Conservation (phyloP, 1,284 basidiomycete genomes). For the Pseudozyma sp. region DNA sequence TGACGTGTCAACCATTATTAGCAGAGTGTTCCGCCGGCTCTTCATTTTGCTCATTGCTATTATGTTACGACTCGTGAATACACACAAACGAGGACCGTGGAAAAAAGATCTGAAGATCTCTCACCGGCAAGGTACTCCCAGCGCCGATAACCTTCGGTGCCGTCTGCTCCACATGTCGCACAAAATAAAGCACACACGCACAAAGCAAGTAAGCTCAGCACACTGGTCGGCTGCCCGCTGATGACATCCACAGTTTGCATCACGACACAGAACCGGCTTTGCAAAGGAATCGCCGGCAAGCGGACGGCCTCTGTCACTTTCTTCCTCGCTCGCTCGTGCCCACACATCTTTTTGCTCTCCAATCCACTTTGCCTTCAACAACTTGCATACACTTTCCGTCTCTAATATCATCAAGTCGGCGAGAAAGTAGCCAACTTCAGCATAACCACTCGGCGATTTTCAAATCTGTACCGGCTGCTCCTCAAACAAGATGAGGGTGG, state of each 20-base stretch:
- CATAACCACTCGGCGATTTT: no score
- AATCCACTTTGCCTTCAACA: background rate
- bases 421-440: no score
- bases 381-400: no score
- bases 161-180: background rate
- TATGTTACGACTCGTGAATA: no score
- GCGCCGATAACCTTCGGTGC: background rate
- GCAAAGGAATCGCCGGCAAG: constrained; percentile 8
- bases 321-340: background rate
- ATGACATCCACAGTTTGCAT: constrained; percentile 3
- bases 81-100: no score
- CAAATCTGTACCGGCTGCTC: constrained; percentile 21
- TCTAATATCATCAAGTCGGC: no score
- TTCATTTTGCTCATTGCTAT: no score
- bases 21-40: no score
- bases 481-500: constrained; percentile 49
- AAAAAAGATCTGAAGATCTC: background rate
- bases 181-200: no score
- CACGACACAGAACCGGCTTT: constrained; percentile 9
- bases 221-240: background rate
- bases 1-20: no score
- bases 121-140: constrained; percentile 11
- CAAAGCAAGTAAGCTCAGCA: constrained; percentile 2
- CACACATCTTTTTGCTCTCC: background rate
- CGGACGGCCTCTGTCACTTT: background rate